A percentile compares a stretch with the other conserved stretches of the same genome.
Conservation (phyloP, 1,139 yeast species). For the Blastobotrys capitulatus region DNA sequence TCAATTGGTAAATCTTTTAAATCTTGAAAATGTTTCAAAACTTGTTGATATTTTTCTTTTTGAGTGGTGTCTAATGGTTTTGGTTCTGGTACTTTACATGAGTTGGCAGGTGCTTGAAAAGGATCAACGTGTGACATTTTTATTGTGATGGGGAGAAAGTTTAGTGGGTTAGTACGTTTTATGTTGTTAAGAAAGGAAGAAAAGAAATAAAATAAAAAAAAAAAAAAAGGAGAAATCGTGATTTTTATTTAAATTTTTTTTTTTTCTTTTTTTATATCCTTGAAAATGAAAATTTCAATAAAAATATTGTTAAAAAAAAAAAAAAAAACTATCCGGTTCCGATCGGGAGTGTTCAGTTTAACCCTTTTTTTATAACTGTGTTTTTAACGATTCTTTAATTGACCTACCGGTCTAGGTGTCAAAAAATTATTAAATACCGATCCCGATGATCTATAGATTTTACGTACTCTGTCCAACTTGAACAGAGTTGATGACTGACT, state of each 20-base stretch:
- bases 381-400: no score
- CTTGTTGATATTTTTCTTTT: constrained; percentile 49
- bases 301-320: no score
- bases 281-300: no score
- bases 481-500: no score
- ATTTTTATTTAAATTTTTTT: neutral
- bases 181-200: neutral
- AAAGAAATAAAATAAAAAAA: neutral
- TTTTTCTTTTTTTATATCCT: neutral
- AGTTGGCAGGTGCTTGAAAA: constrained; percentile 24
- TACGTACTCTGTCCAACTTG: no score
- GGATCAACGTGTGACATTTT: constrained; percentile 24
- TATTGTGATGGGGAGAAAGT: no score
- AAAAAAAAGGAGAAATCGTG: neutral
- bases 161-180: neutral
- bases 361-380: no score
- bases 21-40: constrained; percentile 51
- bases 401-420: no score
- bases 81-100: constrained; percentile 48
- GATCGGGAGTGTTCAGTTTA: no score
- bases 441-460: no score
- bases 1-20: constrained; percentile 39
- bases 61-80: constrained; percentile 49
- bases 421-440: no score
- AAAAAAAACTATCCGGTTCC: no score